Evolutionary conservation across 1,284 basidiomycete species (phyloP), one percentile per base, ranked within the genome.

Genomic region (Kalmanozyma brasiliensis): DNA sequence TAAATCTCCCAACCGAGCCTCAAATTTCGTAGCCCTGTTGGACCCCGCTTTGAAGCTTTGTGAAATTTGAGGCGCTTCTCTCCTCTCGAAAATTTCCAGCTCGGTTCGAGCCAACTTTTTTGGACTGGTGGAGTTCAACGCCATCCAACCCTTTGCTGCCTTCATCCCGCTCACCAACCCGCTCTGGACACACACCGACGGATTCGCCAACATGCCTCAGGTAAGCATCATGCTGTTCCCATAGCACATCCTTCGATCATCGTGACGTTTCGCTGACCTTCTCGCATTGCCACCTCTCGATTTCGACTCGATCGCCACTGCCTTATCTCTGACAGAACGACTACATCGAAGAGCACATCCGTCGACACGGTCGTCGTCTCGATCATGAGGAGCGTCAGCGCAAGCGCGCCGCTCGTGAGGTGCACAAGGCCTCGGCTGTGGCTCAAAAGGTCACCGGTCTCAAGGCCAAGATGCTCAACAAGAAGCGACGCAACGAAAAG

Each of bases 381-480:
- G 80, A 82, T 64, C 79, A 82, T 71, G 80, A 82, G 67, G 80
- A 82, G 73, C 74, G 80, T 34, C 73, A 69, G 70, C 94, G 96
- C 52, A 98, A 99, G 85, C 87, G 89, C 58, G 90, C 92, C 75
- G 96, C 96, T 57, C 91, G 96, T 82, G 87, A 88, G 51, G 91
- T 86, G n/a, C 96, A 99, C 85, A 90, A 90, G 75, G 85, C 88
- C 20, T 98, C 95, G 34, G 88, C 90, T 16, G 85, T 89, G 56
- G 93, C 94, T 14, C 94, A 98, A 85, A 94, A 95, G 83, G 89
- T 92, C 38, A 94, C 94, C 75, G 96, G 96, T 84, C 86, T 97
- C 77, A 98, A 97, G 86, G 96, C 94, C 78, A 99, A 99, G 85
- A 87, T 98, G 40, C 88, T 97, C 30, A 96, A 99, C 83, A 93